Evolutionary conservation across 371 early-diverging fungal genomes (phyloP), one percentile per base, ranked within the genome.

Genomic region (Mucor sp.): DNA sequence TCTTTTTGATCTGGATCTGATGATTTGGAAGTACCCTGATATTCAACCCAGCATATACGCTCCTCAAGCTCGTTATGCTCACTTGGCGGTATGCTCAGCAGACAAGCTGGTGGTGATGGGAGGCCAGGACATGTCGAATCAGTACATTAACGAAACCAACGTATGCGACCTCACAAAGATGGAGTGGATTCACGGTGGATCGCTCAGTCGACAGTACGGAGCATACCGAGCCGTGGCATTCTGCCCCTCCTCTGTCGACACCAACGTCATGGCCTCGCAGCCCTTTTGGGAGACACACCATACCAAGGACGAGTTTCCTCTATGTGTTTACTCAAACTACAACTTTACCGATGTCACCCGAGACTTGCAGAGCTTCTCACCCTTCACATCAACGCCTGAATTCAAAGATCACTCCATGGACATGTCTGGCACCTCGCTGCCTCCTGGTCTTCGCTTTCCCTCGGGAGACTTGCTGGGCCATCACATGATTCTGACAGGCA

Each of bases 391-490:
- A 33, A 27, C 70, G 17, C 62, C 70, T 53, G 53, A 59, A 35
- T 53, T 63, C 21, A 66, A 79, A 56, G 87, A 91, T 65, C 85
- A 91, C 47, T 90, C 91, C 1, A 72, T 76, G 4, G 83, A 81
- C 21, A 90, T 91, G 84, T 75, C 85, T 0, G 91, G 91, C 21
- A 74, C 76, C 6, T 60, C 72, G 9, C 68, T 89, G 55, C 94
- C 94, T 17, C 93, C 93, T 3, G 93, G 93, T 4, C 81, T 94
- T 57, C 87, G 94, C 17, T 94, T 94, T 60, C 94, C 94, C 9
- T 86, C 87, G 17, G 89, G 87, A 1, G 78, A 83, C 47, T 67
- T 89, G 19, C 68, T 89, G 5, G 91, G 92, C 17, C 91, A 91
- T 66, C 88, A 90, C 32, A 66, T 93, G 66, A 69, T 94, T 1